phyloP scores from a whole-genome alignment of 78 protist species.

The Pigoraptor vietnamica region DNA sequence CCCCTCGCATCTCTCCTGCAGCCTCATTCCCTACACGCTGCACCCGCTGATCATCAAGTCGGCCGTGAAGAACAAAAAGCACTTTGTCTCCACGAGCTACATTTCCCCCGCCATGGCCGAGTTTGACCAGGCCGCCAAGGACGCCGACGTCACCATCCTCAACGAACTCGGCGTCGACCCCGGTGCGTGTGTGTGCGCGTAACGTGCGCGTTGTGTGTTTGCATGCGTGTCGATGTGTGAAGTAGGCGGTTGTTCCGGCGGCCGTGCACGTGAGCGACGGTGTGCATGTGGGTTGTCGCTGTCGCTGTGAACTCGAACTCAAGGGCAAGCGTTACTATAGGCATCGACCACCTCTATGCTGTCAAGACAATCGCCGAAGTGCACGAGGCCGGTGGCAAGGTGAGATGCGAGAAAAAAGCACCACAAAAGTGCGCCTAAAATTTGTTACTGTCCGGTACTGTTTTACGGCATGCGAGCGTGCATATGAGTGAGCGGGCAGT shows the following conservation, averaged over 20 bases:
- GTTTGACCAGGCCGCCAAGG: slow-evolving; percentile 20
- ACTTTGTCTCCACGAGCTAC: slow-evolving; percentile 34
- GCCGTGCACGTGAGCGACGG: slow-evolving; percentile 2
- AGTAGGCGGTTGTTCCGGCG: background rate
- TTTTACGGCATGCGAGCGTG: too few species aligned
- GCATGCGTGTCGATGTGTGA: background rate
- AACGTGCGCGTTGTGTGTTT: background rate
- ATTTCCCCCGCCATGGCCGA: slow-evolving; percentile 32
- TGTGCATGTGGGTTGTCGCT: slow-evolving; percentile 1
- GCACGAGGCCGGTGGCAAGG: background rate
- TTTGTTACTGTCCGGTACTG: too few species aligned
- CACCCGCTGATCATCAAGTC: slow-evolving; percentile 19
- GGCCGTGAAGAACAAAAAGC: slow-evolving; percentile 15
- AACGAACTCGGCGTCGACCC: slow-evolving; percentile 54
- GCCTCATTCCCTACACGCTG: slow-evolving; percentile 33
- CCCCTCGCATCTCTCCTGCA: background rate
- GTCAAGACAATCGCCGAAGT: slow-evolving; percentile 23
- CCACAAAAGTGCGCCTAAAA: too few species aligned
- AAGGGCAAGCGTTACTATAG: too few species aligned
- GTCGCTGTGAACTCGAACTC: too few species aligned
- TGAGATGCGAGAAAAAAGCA: too few species aligned
- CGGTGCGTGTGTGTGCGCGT: slow-evolving; percentile 1
- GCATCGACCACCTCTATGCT: slow-evolving; percentile 18
- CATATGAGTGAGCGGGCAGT: too few species aligned
- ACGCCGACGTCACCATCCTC: background rate